These are phyloP conservation scores for Pseudonectria buxi DNA, from an alignment of 2,329 filamentous ascomycete species.

Conservation along the genomic window DNA sequence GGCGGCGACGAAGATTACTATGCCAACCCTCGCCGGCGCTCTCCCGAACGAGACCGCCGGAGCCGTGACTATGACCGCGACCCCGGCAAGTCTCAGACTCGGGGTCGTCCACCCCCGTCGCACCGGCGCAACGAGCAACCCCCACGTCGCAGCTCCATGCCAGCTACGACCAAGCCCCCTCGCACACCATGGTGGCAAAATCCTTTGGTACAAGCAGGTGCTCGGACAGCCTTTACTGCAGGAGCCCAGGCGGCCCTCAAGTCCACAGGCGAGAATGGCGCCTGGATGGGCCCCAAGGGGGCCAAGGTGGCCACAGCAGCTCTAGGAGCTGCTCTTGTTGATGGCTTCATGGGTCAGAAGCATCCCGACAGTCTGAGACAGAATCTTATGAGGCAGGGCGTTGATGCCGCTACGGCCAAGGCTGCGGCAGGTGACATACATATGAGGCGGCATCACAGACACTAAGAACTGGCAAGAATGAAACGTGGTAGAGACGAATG, in stretches of 20 bases:
- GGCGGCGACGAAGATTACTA: conserved; percentile 14
- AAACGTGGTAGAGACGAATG: too few relatives aligned
- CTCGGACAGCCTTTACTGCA: conserved; percentile 40
- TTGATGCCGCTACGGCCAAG: conserved; percentile 17
- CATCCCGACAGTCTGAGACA: conserved; percentile 20
- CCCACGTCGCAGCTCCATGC: conserved; percentile 28
- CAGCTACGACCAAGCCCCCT: conserved; percentile 19
- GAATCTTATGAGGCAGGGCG: conserved; percentile 19
- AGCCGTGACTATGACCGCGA: conserved; percentile 10
- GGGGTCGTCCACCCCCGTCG: conserved; percentile 18
- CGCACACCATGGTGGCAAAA: conserved; percentile 30
- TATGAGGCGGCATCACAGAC: too few relatives aligned
- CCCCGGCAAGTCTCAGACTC: conserved; percentile 10
- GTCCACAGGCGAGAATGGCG: conserved; percentile 36
- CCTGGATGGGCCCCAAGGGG: conserved; percentile 43
- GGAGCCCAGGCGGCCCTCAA: conserved; percentile 43
- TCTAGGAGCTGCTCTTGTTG: conserved; percentile 41
- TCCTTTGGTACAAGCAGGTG: conserved; percentile 33
- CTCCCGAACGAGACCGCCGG: conserved; percentile 15
- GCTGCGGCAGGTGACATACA: neutral
- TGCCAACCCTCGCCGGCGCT: conserved; percentile 9
- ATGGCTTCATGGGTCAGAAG: conserved; percentile 36
- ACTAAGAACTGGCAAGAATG: too few relatives aligned
- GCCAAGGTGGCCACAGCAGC: conserved; percentile 43
- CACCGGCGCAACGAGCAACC: conserved; percentile 5